Evolutionary conservation across 2,329 filamentous ascomycete genomes (phyloP), one percentile per base, ranked within the genome.

Genomic region (Myriangium duriaei): DNA sequence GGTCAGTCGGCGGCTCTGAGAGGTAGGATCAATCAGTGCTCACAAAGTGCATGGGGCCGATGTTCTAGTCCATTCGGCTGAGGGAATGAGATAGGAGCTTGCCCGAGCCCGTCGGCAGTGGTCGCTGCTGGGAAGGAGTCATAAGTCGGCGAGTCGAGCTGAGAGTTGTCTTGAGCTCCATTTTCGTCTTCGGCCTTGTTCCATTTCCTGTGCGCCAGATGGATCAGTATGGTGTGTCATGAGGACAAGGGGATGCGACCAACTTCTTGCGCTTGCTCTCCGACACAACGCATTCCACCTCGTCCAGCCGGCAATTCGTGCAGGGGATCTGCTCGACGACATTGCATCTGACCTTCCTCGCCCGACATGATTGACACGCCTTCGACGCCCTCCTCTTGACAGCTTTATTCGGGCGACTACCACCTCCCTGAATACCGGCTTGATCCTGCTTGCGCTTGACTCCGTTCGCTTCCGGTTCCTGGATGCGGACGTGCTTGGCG

Each of bases 311-410:
- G 62, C 85, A 92, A 60, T 93, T 93, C 40, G 82, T 86, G 59
- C 85, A 93, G 1, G 85, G 85, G 30, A 79, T 79, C 58, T 76
- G 74, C 59, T 93, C 85, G 42, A 91, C 85, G 40, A 94, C 86
- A 64, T 95, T 87, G 65, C 87, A 95, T 41, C 87, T 76, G 30
- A 95, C 87, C 59, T 95, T 95, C 54, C 87, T 77, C 41, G 81
- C 78, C 51, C 87, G 74, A 61, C 87, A 94, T 50, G 81, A 85
- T 45, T 85, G 83, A 58, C 87, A 95, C 12, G 87, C 87, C 50
- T 88, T 82, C 7, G 86, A 85, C n/a, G 87, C 86, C 54, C 87
- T 74, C 52, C 86, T 73, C 63, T 94, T 95, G 37, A 79, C 74
- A 38, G 73, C 73, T 42, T 71, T 65, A 52, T 67, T 58, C 40